Evolutionary conservation across 768 basidiomycete genomes (phyloP).

Genomic region (Agrocybe praecox): DNA sequence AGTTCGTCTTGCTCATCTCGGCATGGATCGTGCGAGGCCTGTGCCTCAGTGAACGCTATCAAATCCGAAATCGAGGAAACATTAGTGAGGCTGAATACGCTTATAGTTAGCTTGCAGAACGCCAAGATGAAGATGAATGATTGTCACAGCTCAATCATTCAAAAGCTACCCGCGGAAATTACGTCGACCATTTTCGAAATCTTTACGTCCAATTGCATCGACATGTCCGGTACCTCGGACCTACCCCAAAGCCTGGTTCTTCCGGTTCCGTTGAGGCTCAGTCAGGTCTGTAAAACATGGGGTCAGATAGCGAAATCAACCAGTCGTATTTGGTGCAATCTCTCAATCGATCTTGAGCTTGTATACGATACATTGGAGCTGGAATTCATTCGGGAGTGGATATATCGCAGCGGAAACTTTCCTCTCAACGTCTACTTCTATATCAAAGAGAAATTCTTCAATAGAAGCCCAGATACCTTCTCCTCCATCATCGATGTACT

Average conservation of each 20-base stretch:
- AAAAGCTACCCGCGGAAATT: background rate
- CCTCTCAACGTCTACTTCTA: background rate
- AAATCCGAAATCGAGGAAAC: background rate
- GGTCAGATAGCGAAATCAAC: background rate
- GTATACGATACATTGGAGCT: background rate
- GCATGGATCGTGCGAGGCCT: background rate
- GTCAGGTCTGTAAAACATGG: background rate
- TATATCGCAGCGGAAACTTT: background rate
- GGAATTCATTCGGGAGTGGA: background rate
- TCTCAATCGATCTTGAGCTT: background rate
- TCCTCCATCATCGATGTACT: too few relatives aligned
- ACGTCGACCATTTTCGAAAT: slow-evolving; percentile 1
- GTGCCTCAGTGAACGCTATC: background rate
- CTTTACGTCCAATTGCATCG: background rate
- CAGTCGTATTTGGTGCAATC: background rate
- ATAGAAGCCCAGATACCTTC: too few relatives aligned
- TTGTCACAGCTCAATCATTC: background rate
- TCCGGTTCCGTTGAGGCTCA: background rate
- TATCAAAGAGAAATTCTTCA: background rate
- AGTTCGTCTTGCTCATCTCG: background rate
- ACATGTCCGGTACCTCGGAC: too few relatives aligned
- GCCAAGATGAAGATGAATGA: background rate
- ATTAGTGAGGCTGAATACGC: background rate
- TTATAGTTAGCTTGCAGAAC: background rate
- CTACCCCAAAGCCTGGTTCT: background rate